Conservation (phyloP, 225 moss, liverwort and hornwort genomes). For the Bryoerythrophyllum caledonicum region DNA sequence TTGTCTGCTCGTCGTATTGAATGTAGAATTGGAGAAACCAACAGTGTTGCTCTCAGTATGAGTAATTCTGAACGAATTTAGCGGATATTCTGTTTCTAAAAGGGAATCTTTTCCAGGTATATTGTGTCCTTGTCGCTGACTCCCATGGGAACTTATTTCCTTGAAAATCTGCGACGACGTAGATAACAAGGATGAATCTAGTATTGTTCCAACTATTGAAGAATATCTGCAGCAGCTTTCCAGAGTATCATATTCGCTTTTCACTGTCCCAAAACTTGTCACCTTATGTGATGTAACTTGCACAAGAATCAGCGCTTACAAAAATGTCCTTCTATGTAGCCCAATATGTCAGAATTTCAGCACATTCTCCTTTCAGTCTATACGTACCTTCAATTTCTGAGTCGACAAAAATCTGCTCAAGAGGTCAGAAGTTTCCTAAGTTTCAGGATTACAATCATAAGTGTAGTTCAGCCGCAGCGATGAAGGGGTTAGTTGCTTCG, state of each 20-base stretch:
- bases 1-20: conserved; percentile 9
- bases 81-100: conserved; percentile 2
- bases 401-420: conserved; percentile 40
- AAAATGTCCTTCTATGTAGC: not conserved
- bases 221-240: not conserved
- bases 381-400: conserved; percentile 34
- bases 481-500: conserved; percentile 15
- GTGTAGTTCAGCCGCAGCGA: conserved; percentile 26
- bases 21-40: conserved; percentile 24
- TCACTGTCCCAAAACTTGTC: not conserved
- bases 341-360: not conserved
- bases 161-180: conserved; percentile 31
- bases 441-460: conserved; percentile 17
- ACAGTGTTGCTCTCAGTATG: conserved; percentile 14
- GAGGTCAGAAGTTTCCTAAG: conserved; percentile 25
- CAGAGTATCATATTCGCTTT: conserved; percentile 9
- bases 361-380: not conserved
- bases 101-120: conserved; percentile 10
- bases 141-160: conserved; percentile 16
- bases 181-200: conserved; percentile 10
- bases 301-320: not conserved
- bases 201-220: conserved; percentile 7
- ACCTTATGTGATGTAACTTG: conserved; percentile 6
- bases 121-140: conserved; percentile 3
- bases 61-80: conserved; percentile 24